Base-by-base conservation (phyloP, 2,329 filamentous ascomycete species). In the Acephala macrosclerotiorum region DNA sequence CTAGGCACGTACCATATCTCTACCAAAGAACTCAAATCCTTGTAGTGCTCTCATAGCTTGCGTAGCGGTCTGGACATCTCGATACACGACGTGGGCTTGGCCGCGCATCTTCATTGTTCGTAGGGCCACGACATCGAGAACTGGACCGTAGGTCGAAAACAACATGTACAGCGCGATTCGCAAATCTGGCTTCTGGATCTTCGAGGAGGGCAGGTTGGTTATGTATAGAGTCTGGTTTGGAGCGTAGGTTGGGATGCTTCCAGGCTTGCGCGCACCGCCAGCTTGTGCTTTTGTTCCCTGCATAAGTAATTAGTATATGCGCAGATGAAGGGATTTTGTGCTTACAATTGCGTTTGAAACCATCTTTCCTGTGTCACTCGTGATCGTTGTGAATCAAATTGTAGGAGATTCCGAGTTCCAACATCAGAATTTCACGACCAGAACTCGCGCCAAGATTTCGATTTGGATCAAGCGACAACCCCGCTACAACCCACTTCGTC, bases 31-130 rank as follows among this genome's bases (percentile, higher is more conserved):
- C 2, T 91, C 87, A 74, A 93, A 92, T 1, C 92, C 93, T 73
- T 98, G 91, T 57, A 97, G 82, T 12, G 92, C 89, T 70, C 95
- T 85, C 93, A 99, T 93, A 1, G 96, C 96, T 77, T 97, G 93
- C 26, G 94, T 97, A 60, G 94, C 93, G n/a, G 93, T 89, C 71
- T 97, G 91, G 38, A 95, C 84, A 77, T 99, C 95, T 65, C 92
- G 88, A 78, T 94, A 98, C 16, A 96, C 91, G 67, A 99, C 83
- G 75, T 98, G 96, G 68, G 96, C 96, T 80, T 99, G 96, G 2
- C 96, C 96, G 58, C 96, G 91, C 94, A 98, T 97, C 81, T 93
- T 93, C 78, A 85, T 85, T 1, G 93, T 97, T 81, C 94, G 96
- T 73, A 97, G 84, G 35, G 93, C 92, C 58, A 97, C 91, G 22